Conservation (phyloP, 345 rosid genomes). For the Eucalyptus erythrocorys region DNA sequence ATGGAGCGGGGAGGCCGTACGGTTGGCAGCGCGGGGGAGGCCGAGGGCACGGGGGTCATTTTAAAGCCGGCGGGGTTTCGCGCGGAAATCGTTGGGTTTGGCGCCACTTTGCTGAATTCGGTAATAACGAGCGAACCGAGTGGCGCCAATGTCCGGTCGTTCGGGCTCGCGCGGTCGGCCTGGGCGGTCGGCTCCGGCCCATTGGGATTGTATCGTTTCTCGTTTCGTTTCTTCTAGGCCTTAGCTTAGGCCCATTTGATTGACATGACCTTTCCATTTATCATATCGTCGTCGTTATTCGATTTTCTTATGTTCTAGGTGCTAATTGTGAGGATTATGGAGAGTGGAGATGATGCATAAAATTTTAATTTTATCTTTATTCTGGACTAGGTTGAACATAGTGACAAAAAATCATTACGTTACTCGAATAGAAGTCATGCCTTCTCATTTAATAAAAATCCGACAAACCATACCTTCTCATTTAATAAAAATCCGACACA, state of each 20-base stretch:
- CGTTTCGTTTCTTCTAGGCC: not conserved
- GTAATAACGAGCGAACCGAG: not conserved
- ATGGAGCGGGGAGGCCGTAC: not conserved
- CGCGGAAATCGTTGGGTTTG: not conserved
- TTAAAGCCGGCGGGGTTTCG: not conserved
- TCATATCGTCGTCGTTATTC: not conserved
- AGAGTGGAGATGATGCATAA: not conserved
- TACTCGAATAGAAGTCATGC: not conserved
- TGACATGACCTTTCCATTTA: not conserved
- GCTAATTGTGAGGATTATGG: not conserved
- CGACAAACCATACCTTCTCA: too few species aligned
- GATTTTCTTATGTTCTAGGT: not conserved
- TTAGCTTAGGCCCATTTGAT: not conserved
- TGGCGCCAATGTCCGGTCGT: not conserved
- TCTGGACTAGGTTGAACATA: not conserved
- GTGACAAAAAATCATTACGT: not conserved
- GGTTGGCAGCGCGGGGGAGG: not conserved
- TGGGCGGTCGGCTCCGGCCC: not conserved
- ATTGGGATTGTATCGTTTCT: not conserved
- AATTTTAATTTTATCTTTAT: not conserved
- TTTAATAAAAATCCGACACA: too few species aligned
- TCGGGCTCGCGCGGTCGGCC: not conserved
- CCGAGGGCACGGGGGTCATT: not conserved
- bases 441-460: not conserved
- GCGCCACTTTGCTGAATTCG: not conserved